A percentile compares a stretch with the other conserved stretches of the same genome.
phyloP scores from a whole-genome alignment of 805 yeast genomes.

The Ogataea paradorogensis region DNA sequence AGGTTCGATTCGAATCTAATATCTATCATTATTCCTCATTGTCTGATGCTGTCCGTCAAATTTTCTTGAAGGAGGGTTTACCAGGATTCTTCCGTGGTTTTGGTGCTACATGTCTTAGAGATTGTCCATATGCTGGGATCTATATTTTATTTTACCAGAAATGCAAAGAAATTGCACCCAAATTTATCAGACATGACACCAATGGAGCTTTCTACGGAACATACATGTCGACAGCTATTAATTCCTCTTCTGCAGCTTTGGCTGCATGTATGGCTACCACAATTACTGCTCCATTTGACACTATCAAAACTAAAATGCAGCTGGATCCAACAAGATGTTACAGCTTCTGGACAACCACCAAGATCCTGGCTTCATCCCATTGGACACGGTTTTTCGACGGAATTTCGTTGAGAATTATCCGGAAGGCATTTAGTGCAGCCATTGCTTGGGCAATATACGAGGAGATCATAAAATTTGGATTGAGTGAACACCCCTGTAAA shows the following conservation, averaged over 20 bases:
- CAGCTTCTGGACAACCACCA: slow-evolving; percentile 40
- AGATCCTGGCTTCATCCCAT: slow-evolving; percentile 44
- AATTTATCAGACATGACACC: slow-evolving; percentile 11
- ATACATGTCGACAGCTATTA: slow-evolving; percentile 47
- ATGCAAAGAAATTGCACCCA: slow-evolving; percentile 57
- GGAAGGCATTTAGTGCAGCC: slow-evolving; percentile 91
- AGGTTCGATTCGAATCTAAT: slow-evolving; percentile 85
- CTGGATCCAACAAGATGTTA: slow-evolving; percentile 50
- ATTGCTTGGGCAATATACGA: slow-evolving; percentile 98
- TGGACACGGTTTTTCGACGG: slow-evolving; percentile 73
- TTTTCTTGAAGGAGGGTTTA: slow-evolving; percentile 50
- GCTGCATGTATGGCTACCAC: slow-evolving; percentile 83
- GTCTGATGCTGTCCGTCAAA: slow-evolving; percentile 54
- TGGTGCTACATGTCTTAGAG: slow-evolving; percentile 82
- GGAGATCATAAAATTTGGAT: slow-evolving; percentile 59
- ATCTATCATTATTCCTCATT: slow-evolving; percentile 67
- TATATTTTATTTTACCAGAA: slow-evolving; percentile 84
- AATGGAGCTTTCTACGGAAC: slow-evolving; percentile 14
- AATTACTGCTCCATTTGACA: slow-evolving; percentile 91
- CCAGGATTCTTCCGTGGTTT: slow-evolving; percentile 83
- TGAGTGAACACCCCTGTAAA: slow-evolving; percentile 1
- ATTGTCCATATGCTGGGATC: slow-evolving; percentile 95
- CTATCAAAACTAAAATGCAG: slow-evolving; percentile 90
- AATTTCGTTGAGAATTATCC: slow-evolving; percentile 67
- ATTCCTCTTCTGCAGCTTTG: slow-evolving; percentile 69